These are phyloP conservation scores for Phytophthora cactorum DNA, from an alignment of 352 stramenopile genomes.

Conservation along the genomic window DNA sequence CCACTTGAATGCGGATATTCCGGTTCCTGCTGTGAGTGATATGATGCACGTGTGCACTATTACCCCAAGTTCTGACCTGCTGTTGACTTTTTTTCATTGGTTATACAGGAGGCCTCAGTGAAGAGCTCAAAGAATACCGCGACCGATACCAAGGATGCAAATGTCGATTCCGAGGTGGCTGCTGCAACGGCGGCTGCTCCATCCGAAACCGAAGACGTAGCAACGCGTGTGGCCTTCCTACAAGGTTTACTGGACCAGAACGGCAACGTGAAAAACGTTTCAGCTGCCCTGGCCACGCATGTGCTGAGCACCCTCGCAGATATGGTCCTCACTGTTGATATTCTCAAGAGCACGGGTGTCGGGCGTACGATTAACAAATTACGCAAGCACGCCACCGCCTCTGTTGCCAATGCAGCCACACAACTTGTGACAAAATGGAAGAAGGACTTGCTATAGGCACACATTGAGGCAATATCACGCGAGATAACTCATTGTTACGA, in stretches of 20 bases:
- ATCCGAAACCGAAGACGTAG: constrained; percentile 54
- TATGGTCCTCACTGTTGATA: constrained; percentile 82
- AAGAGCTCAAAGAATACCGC: not conserved
- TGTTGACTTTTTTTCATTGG: constrained; percentile 5
- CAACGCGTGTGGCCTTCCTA: constrained; percentile 71
- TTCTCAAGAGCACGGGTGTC: constrained; percentile 83
- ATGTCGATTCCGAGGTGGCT: constrained; percentile 27
- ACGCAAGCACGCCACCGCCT: constrained; percentile 69
- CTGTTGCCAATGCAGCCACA: constrained; percentile 71
- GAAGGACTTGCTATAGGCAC: constrained; percentile 75
- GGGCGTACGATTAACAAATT: constrained; percentile 89
- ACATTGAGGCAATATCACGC: not conserved
- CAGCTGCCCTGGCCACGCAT: constrained; percentile 66
- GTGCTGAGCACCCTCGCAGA: constrained; percentile 71
- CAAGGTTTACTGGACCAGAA: constrained; percentile 80
- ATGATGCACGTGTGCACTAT: not conserved
- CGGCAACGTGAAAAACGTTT: constrained; percentile 77
- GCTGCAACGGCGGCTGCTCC: constrained; percentile 23
- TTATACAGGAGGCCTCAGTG: constrained; percentile 9
- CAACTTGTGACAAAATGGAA: constrained; percentile 88
- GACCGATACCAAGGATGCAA: constrained; percentile 4
- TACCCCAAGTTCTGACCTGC: constrained; percentile 10
- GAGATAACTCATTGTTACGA: not conserved
- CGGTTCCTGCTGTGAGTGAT: constrained; percentile 25
- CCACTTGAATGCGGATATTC: constrained; percentile 68